Percentiles rank a stretch among this genome's conserved stretches.
These are phyloP conservation scores for Aspergillus haitiensis DNA, from an alignment of 495 filamentous ascomycete species.

Conservation along the genomic window DNA sequence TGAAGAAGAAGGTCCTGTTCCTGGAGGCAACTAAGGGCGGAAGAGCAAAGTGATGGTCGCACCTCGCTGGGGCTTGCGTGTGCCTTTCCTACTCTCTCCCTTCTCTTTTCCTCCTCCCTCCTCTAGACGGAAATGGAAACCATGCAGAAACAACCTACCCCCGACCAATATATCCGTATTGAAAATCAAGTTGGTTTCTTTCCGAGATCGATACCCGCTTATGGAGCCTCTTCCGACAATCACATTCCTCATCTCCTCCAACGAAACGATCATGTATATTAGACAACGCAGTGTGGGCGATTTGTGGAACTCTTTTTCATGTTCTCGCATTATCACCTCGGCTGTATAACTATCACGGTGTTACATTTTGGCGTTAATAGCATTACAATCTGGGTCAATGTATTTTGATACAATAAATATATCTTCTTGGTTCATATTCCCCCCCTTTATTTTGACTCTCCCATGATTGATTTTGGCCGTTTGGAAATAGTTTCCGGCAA, in stretches of 20 bases:
- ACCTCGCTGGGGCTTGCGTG: neutral
- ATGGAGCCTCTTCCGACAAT: neutral
- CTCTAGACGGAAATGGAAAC: neutral
- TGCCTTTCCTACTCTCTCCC: neutral
- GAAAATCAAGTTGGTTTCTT: slow-evolving; percentile 3
- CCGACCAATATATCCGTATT: neutral
- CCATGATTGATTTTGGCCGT: neutral
- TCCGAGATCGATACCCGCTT: neutral
- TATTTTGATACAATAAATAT: slow-evolving; percentile 23
- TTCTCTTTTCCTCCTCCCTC: neutral
- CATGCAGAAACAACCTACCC: too few relatives aligned
- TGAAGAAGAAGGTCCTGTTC: slow-evolving; percentile 93
- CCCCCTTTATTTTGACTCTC: neutral
- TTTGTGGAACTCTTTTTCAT: neutral
- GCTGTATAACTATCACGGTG: slow-evolving; percentile 25
- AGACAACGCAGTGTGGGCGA: slow-evolving; percentile 20
- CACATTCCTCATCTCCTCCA: slow-evolving; percentile 4
- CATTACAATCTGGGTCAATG: slow-evolving; percentile 29
- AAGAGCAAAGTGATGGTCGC: slow-evolving; percentile 34
- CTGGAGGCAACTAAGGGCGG: slow-evolving; percentile 79
- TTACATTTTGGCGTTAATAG: slow-evolving; percentile 34
- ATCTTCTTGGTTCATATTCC: slow-evolving; percentile 1
- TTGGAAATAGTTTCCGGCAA: neutral
- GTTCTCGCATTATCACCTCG: slow-evolving; percentile 10
- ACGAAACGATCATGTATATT: slow-evolving; percentile 32